Evolutionary conservation across 164 flowering plant species (phyloP), one percentile per base, ranked within the genome.

Genomic region (Magnolia kwangsiensis): DNA sequence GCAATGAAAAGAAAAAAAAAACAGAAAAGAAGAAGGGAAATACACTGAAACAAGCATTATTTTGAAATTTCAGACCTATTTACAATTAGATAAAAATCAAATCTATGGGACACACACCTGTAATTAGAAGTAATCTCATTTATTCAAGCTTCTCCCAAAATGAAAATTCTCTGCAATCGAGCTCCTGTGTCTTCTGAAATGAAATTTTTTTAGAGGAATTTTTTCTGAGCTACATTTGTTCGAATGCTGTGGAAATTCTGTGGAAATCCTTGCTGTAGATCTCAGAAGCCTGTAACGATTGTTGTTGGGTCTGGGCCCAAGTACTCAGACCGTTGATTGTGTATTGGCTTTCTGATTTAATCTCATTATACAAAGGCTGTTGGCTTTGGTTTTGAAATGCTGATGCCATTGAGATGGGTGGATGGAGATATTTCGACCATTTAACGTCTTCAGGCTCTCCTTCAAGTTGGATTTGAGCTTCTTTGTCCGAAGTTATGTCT

Each of bases 71-170:
- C 79, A 75, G 84, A 76, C 84, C 86, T 83, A 86, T 86, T 79
- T 85, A 86, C 89, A 86, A 51, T 73, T 73, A 80, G 69, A 80
- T 78, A n/a, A 78, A 51, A 51, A 51, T 51, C 59, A 51, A 75
- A 76, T 75, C 82, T 86, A 84, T 76, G 84, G 81, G 84, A 83
- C 89, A 85, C 87, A 85, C 87, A 87, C 87, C 86, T 82, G 79
- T 83, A 82, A 76, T 78, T 82, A 49, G 80, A 80, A 81, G 78
- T 79, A 70, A 29, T 51, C 50, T 21, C 51, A 13, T 59, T 78
- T 80, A 80, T 77, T 78, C 78, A 81, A 77, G 67, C 78, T 78
- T 76, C 66, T 77, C 76, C 18, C 45, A 67, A 76, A 76, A 66
- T 67, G 81, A 78, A 66, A 74, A 72, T 77, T 77, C 45, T 67